Percentiles rank a stretch among this genome's conserved stretches.
phyloP scores from a whole-genome alignment of 352 stramenopile species.

The Globisporangium ultimum region DNA sequence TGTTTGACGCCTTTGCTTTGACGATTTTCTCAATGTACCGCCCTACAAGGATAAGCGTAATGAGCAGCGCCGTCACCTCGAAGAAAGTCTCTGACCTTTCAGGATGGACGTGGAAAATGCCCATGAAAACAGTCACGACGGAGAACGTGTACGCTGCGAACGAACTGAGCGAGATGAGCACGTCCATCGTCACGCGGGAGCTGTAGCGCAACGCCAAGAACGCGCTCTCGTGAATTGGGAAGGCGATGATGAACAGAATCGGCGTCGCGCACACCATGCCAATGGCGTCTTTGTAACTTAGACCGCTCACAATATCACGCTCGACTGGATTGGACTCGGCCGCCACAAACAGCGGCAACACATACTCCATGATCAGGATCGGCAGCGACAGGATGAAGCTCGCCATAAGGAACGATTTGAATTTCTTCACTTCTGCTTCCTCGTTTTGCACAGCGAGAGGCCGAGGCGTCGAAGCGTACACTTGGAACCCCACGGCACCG shows the following conservation, averaged over 20 bases:
- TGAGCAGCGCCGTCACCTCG: slow-evolving; percentile 59
- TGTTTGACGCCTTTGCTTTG: slow-evolving; percentile 67
- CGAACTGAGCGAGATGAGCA: slow-evolving; percentile 75
- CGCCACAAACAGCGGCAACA: slow-evolving; percentile 32
- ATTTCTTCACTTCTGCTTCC: slow-evolving; percentile 38
- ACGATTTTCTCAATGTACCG: slow-evolving; percentile 75
- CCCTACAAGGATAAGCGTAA: slow-evolving; percentile 71
- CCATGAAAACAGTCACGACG: slow-evolving; percentile 25
- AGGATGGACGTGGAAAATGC: slow-evolving; percentile 18
- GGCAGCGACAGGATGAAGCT: slow-evolving; percentile 56
- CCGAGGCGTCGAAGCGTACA: slow-evolving; percentile 48
- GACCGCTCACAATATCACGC: slow-evolving; percentile 25
- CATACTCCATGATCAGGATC: slow-evolving; percentile 54
- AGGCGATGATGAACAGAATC: slow-evolving; percentile 52
- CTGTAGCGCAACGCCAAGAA: slow-evolving; percentile 56
- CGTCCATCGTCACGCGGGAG: slow-evolving; percentile 70
- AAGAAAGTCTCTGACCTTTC: slow-evolving; percentile 66
- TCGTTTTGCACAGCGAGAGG: slow-evolving; percentile 33
- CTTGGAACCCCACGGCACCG: slow-evolving; percentile 30
- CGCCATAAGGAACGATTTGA: slow-evolving; percentile 41
- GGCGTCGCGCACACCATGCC: slow-evolving; percentile 64
- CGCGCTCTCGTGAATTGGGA: slow-evolving; percentile 71
- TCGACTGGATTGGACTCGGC: slow-evolving; percentile 20
- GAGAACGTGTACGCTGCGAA: slow-evolving; percentile 68
- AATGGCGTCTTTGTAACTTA: slow-evolving; percentile 53